Conservation (phyloP, 1,139 yeast species). For the Candida tropicalis region DNA sequence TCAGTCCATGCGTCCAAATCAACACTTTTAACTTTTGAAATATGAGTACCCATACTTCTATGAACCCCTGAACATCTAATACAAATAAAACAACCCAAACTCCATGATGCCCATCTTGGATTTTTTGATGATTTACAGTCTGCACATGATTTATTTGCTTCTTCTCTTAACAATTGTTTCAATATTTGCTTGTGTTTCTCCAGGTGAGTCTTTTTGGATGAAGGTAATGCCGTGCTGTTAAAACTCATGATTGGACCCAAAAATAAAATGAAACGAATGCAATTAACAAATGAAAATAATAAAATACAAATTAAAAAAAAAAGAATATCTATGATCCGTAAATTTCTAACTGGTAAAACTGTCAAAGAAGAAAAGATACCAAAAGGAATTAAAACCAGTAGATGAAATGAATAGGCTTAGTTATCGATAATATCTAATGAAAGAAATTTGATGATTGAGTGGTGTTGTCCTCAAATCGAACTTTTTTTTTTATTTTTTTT, state of each 20-base stretch:
- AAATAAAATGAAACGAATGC: too few relatives aligned
- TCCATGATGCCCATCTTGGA: conserved; percentile 99
- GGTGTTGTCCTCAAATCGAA: too few relatives aligned
- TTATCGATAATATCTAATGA: too few relatives aligned
- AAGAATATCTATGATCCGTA: too few relatives aligned
- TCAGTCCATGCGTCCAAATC: conserved; percentile 98
- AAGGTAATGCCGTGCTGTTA: conserved; percentile 31
- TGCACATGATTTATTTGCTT: conserved; percentile 77
- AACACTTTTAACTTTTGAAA: conserved; percentile 81
- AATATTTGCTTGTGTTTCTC: conserved; percentile 69
- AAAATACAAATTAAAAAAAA: too few relatives aligned
- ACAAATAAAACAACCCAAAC: conserved; percentile 87
- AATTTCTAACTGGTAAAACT: too few relatives aligned
- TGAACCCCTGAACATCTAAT: conserved; percentile 94
- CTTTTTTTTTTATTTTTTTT: too few relatives aligned
- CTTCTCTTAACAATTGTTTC: conserved; percentile 72
- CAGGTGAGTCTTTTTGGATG: conserved; percentile 46
- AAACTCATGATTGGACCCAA: conserved; percentile 19
- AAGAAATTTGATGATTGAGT: too few relatives aligned
- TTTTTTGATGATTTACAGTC: conserved; percentile 89
- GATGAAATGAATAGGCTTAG: too few relatives aligned
- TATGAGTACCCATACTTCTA: conserved; percentile 93
- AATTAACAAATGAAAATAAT: too few relatives aligned
- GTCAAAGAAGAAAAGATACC: too few relatives aligned
- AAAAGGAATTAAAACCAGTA: too few relatives aligned